Evolutionary conservation across 768 basidiomycete species (phyloP), one percentile per base, ranked within the genome.

Genomic region (Podaxis mareebaensis): DNA sequence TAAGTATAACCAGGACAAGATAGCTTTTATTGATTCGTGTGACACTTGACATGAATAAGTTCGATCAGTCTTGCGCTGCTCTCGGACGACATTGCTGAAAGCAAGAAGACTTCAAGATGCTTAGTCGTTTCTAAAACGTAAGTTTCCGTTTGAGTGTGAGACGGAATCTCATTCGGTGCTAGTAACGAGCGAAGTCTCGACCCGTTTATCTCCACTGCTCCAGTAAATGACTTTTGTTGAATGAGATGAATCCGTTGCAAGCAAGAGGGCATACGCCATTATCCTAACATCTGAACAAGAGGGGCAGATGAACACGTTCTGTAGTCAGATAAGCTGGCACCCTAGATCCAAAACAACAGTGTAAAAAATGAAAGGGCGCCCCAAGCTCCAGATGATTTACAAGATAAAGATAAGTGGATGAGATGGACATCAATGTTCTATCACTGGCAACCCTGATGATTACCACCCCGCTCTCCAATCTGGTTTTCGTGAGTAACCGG

Each of bases 401-500:
- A 39, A 38, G 39, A 24, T 38, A 38, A 40, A 39, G 39, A 24
- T 40, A 56, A 40, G 38, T 40, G 15, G 38, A n/a, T 20, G 22
- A 56, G 54, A 56, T 56, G 26, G 12, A 24, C 54, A 40, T 56
- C 54, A 56, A 22, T 7, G 20, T 24, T 20, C 36, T 39, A 56
- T 56, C 38, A 13, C 33, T 33, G 8, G 7, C 38, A 22, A 39
- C 58, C 48, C 30, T 59, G 46, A 59, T 48, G 28, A 51, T 49
- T 38, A 59, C 51, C 58, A 49, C 7, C 10, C 26, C 49, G 22
- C 10, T 24, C 22, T 24, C 48, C 12, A 10, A 17, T 51, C 22
- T 56, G 36, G 39, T 15, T 13, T 22, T 46, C 44, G 13, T 58
- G 44, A 46, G 33, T 59, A 59, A 59, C 44, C 58, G 48, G 58